Base-by-base conservation (phyloP, 805 yeast species). In the Schwanniomyces occidentalis region DNA sequence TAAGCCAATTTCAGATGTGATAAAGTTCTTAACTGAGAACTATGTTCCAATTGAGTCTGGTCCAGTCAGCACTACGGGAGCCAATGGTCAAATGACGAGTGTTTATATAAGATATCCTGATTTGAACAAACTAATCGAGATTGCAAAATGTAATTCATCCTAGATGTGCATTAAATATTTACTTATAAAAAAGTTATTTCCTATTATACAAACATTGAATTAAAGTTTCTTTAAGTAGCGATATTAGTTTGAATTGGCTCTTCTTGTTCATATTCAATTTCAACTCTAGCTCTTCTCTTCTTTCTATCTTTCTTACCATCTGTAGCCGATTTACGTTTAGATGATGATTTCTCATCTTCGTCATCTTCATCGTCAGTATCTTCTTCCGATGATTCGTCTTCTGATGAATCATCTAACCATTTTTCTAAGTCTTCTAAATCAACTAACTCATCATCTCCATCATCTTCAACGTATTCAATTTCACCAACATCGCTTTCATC, bases 391-490 rank as follows among this genome's bases (percentile, higher is more conserved):
- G 71, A 59, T 20, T 51, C 62, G 15, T 42, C 45, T 29, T 57
- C 72, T 37, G 62, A 48, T 3, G 64, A 57, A 37, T 59, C 66
- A 30, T 66, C 86, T 34, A 85, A 68, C 97, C 97, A 91, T 61
- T 78, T 82, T 62, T 90, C 93, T 46, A 90, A 69, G 51, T 91
- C 96, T 66, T 90, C 97, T 68, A 91, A 77, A 55, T 93, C 97
- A 16, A 88, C 96, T 49, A 87, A 65, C 47, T 88, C 89, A 41
- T 84, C 95, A 15, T 85, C 95, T 10, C 83, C 95, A 37, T 85
- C 96, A 33, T 85, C 96, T 43, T 81, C 96, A 34, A 88, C 96
- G 53, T 82, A 86, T 58, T 90, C 98, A 27, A 87, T 81, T 58
- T 87, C 88, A 24, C 89, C 75, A 33, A 76, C 78, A 44, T 78